phyloP scores from a whole-genome alignment of 2,329 filamentous ascomycete genomes.

The Monilinia fructicola region DNA sequence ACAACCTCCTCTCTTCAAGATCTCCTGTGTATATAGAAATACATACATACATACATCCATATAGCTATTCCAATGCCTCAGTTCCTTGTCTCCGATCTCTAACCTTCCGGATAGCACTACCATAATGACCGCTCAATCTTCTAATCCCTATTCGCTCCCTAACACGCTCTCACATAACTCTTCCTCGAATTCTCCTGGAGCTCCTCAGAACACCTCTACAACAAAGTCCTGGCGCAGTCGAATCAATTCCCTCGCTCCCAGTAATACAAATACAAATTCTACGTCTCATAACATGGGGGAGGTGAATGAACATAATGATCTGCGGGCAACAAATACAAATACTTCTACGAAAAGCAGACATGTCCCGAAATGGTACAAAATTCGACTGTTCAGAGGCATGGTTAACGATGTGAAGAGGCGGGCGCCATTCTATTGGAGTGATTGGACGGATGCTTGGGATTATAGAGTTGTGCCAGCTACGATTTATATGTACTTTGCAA shows the following conservation, averaged over 20 bases:
- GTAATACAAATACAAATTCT: neutral
- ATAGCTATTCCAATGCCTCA: slow-evolving; percentile 10
- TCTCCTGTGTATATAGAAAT: neutral
- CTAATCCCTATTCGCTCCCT: slow-evolving; percentile 31
- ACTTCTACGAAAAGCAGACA: slow-evolving; percentile 29
- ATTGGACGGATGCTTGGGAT: slow-evolving; percentile 86
- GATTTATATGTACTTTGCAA: slow-evolving; percentile 93
- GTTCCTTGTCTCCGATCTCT: neutral
- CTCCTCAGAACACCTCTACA: neutral
- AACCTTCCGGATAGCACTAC: neutral
- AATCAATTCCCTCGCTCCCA: slow-evolving; percentile 11
- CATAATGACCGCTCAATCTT: slow-evolving; percentile 20
- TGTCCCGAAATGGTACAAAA: slow-evolving; percentile 64
- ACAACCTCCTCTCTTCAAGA: neutral
- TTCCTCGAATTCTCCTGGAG: slow-evolving; percentile 10
- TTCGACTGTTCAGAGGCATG: slow-evolving; percentile 76
- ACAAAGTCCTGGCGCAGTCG: slow-evolving; percentile 21
- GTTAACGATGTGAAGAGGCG: slow-evolving; percentile 72
- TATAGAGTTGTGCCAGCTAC: slow-evolving; percentile 86
- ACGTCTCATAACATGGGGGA: slow-evolving; percentile 1
- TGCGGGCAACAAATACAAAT: slow-evolving; percentile 25
- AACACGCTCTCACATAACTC: slow-evolving; percentile 28
- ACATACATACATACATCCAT: neutral
- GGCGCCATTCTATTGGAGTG: slow-evolving; percentile 74
- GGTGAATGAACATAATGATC: slow-evolving; percentile 20